Evolutionary conservation across 495 filamentous ascomycete species (phyloP), one percentile per base, ranked within the genome.

Genomic region (Talaromyces liani): DNA sequence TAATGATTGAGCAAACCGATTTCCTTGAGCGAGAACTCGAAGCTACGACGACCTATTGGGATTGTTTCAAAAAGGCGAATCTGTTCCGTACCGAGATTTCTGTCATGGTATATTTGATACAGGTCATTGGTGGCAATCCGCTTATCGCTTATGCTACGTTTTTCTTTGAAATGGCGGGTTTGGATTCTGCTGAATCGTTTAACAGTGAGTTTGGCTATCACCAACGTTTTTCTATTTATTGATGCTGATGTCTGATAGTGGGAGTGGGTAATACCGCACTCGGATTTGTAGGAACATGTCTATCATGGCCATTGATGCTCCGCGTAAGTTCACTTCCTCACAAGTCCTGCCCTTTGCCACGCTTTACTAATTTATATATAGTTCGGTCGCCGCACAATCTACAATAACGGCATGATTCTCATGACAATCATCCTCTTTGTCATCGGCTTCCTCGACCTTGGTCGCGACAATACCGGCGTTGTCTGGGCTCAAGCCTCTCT

Each of bases 271-370:
- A 69, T 10, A 71, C 73, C 39, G 80, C 72, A 3, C 72, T 86
- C 3, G 82, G 79, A 14, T 75, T 81, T 41, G 65, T 85, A 3
- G 83, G 82, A 7, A 84, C 83, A 1, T 47, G 82, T 12, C 65
- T 73, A 0, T 81, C 80, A 18, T 85, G 82, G 83, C 77, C 80
- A 41, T 65, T 85, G 18, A 79, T 86, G 67, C 68, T 62, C 4
- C 24, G 41, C n/a, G 60, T 62, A 10, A 33, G 60, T 62, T 18
- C 18, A 12, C 12, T 6, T 9, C 27, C 2, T 33, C 8, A 47
- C 41, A 3, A 25, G 4, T 29, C 10, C 6, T 56, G 9, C 16
- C 8, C 6, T 27, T 14, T 9, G 0, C 3, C 12, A 36, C 1
- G 34, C 5, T 58, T 12, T 18, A 6, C 14, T 33, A 8, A 36